Evolutionary conservation across 345 rosid genomes (phyloP).

Genomic region (Draba incana): DNA sequence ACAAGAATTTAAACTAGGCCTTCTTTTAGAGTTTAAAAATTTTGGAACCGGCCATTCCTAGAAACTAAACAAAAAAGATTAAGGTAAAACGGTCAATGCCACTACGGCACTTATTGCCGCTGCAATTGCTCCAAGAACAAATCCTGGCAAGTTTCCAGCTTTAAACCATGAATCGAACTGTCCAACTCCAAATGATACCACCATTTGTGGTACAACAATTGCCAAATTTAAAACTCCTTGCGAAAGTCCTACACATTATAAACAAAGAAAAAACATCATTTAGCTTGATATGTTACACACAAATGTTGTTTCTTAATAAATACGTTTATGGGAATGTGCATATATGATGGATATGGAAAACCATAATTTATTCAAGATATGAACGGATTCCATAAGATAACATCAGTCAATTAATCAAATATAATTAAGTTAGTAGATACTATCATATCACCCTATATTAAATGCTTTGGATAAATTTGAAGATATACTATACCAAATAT

Average conservation of each 20-base stretch:
- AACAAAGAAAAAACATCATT: background rate
- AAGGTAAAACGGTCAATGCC: constrained; percentile 34
- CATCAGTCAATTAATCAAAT: background rate
- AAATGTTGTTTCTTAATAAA: background rate
- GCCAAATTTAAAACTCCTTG: constrained; percentile 79
- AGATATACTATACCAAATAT: background rate
- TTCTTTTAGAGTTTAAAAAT: constrained; percentile 13
- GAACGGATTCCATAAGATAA: background rate
- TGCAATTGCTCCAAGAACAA: constrained; percentile 33
- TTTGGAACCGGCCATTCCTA: background rate
- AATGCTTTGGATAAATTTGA: background rate
- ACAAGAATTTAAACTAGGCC: background rate
- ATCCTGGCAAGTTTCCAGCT: constrained; percentile 39
- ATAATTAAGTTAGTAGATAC: too few species aligned
- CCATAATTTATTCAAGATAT: background rate
- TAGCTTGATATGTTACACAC: background rate
- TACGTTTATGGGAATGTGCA: background rate
- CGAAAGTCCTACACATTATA: constrained; percentile 62
- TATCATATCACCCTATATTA: too few species aligned
- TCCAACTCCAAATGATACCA: constrained; percentile 35
- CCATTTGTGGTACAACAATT: constrained; percentile 64
- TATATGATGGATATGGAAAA: background rate
- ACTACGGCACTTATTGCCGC: constrained; percentile 28
- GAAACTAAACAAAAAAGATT: background rate
- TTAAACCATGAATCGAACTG: constrained; percentile 30